These are phyloP conservation scores for Chlorella ohadii DNA, from an alignment of 139 green algal species.

Conservation along the genomic window DNA sequence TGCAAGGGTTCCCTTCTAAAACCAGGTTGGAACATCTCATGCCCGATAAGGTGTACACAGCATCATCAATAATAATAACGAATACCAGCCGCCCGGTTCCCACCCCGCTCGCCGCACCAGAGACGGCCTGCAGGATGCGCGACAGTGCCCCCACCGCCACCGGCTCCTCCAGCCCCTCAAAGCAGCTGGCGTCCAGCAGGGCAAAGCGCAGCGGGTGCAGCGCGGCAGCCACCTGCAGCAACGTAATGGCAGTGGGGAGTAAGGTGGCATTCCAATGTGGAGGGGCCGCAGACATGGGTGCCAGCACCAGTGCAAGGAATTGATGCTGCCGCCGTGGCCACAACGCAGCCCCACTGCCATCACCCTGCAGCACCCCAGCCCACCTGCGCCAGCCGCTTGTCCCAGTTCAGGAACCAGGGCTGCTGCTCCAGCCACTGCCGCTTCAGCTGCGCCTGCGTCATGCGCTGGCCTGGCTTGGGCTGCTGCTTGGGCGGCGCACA, in stretches of 20 bases:
- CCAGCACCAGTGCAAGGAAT: too few relatives aligned
- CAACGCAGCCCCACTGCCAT: neutral
- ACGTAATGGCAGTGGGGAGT: neutral
- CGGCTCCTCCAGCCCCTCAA: neutral
- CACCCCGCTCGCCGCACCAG: neutral
- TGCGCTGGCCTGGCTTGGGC: neutral
- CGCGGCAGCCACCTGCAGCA: neutral
- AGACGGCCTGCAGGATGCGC: slow-evolving; percentile 28
- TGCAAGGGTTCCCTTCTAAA: too few relatives aligned
- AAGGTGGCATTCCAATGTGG: neutral
- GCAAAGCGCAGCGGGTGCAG: slow-evolving; percentile 2
- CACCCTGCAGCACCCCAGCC: neutral
- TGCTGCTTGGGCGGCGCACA: neutral
- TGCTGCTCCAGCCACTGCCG: neutral
- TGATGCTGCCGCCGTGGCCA: too few relatives aligned
- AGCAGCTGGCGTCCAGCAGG: neutral
- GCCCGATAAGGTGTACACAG: too few relatives aligned
- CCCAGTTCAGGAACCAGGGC: slow-evolving; percentile 11
- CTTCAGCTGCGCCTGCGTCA: neutral
- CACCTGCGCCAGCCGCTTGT: slow-evolving; percentile 2
- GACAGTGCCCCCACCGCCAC: neutral
- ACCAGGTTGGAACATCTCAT: too few relatives aligned
- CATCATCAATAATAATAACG: too few relatives aligned
- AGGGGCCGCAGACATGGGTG: too few relatives aligned
- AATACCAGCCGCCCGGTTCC: too few relatives aligned